Percentiles rank a stretch among this genome's conserved stretches.
phyloP scores from a whole-genome alignment of 768 basidiomycete genomes.

The Mycena indigotica region DNA sequence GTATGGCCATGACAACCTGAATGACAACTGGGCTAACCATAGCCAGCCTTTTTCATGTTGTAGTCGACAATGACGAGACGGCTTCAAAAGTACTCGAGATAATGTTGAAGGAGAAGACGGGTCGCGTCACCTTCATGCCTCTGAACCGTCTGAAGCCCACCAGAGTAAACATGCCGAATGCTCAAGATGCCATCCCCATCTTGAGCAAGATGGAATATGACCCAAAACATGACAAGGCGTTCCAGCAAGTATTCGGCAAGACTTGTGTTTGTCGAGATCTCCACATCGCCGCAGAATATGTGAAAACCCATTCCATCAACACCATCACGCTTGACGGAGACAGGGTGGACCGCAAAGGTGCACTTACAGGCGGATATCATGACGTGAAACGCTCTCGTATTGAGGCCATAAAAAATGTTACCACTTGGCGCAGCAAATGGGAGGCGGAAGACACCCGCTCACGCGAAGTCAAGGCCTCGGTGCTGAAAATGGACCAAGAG shows the following conservation, averaged over 20 bases:
- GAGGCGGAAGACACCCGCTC: conserved; percentile 65
- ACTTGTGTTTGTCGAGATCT: conserved; percentile 95
- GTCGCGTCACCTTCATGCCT: conserved; percentile 98
- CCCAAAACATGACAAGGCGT: conserved; percentile 70
- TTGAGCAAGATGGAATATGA: conserved; percentile 84
- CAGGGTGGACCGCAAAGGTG: conserved; percentile 95
- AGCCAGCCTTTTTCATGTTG: conserved; percentile 89
- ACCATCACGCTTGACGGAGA: conserved; percentile 98
- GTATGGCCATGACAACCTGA: conserved; percentile 40
- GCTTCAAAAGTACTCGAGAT: conserved; percentile 88
- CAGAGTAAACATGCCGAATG: conserved; percentile 62
- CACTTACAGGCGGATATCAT: conserved; percentile 94
- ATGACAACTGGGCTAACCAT: conserved; percentile 10
- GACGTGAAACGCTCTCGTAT: conserved; percentile 89
- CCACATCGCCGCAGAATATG: conserved; percentile 89
- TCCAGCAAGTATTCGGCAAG: conserved; percentile 96
- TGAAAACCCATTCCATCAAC: conserved; percentile 92
- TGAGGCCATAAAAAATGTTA: conserved; percentile 79
- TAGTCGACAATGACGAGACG: conserved; percentile 95
- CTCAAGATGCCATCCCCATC: conserved; percentile 77
- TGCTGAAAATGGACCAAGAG: conserved; percentile 79
- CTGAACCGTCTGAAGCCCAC: conserved; percentile 91
- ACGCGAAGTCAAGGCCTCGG: conserved; percentile 72
- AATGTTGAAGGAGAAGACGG: conserved; percentile 92
- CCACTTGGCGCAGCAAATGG: conserved; percentile 72